These are phyloP conservation scores for Alternaria brassicicola DNA, from an alignment of 2,329 filamentous ascomycete species.

Conservation along the genomic window DNA sequence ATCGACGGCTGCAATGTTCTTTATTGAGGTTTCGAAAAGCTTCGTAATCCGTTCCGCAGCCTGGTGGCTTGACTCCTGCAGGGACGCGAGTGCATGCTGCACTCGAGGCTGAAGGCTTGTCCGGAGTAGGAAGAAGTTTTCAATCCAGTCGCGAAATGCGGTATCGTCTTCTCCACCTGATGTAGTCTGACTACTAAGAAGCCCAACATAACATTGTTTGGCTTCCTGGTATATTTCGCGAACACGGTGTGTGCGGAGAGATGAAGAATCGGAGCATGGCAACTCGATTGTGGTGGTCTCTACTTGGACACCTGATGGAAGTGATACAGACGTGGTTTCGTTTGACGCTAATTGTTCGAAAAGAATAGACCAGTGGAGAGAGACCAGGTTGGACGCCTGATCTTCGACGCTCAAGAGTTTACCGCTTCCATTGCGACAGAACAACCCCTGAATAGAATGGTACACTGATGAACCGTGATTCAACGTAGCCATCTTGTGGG, in stretches of 20 bases:
- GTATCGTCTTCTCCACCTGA: conserved; percentile 33
- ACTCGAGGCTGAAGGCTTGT: conserved; percentile 36
- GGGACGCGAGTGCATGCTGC: conserved; percentile 24
- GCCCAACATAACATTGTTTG: too few species aligned
- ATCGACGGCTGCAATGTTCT: conserved; percentile 37
- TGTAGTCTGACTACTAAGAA: conserved; percentile 29
- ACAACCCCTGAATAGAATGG: conserved; percentile 38
- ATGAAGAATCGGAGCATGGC: conserved; percentile 22
- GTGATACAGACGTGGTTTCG: conserved; percentile 21
- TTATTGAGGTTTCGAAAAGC: conserved; percentile 38
- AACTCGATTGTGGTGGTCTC: conserved; percentile 27
- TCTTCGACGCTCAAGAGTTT: conserved; percentile 35
- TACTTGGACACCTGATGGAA: conserved; percentile 35
- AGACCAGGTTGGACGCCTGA: conserved; percentile 27
- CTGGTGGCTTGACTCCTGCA: conserved; percentile 24
- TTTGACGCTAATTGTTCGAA: conserved; percentile 24
- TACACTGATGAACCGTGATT: conserved; percentile 40
- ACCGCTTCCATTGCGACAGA: conserved; percentile 33
- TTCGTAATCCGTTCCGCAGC: conserved; percentile 31
- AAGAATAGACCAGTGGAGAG: conserved; percentile 29
- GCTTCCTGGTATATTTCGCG: conserved; percentile 31
- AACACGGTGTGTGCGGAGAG: conserved; percentile 27
- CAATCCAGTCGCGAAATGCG: conserved; percentile 33
- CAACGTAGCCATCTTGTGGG: conserved; percentile 38
- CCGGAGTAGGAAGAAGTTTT: conserved; percentile 38